Evolutionary conservation across 257 asterid species (phyloP).

Genomic region (Capsicum pubescens): DNA sequence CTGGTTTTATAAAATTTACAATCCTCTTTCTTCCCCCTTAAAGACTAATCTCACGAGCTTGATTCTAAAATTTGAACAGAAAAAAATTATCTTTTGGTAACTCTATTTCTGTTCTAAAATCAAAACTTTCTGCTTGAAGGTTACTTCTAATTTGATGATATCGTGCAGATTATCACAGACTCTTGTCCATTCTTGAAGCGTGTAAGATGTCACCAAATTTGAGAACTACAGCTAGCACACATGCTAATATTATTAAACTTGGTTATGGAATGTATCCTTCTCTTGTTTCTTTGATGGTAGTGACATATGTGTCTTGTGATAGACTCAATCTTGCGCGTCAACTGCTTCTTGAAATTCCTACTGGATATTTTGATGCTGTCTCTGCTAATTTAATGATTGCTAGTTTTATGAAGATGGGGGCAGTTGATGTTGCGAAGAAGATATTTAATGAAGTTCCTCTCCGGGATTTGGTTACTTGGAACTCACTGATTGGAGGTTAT

Average conservation of each 20-base stretch:
- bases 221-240: conserved; percentile 49
- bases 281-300: conserved; percentile 50
- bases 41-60: neutral
- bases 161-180: conserved; percentile 52
- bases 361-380: conserved; percentile 39
- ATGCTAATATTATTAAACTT: conserved; percentile 55
- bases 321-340: conserved; percentile 49
- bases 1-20: neutral
- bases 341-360: conserved; percentile 49
- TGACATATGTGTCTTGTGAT: conserved; percentile 51
- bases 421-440: conserved; percentile 58
- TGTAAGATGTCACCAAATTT: conserved; percentile 50
- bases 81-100: neutral
- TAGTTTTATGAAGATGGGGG: conserved; percentile 61
- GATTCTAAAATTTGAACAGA: neutral
- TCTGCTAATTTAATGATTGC: conserved; percentile 60
- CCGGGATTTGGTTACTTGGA: conserved; percentile 84
- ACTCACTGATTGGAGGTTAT: conserved; percentile 70
- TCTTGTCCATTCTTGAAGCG: conserved; percentile 53
- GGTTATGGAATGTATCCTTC: conserved; percentile 55
- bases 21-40: neutral
- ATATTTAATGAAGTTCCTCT: conserved; percentile 49
- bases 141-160: neutral
- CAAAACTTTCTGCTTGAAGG: neutral
- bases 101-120: neutral